Percentiles rank a stretch among this genome's conserved stretches.
Evolutionary conservation across 2,329 filamentous ascomycete genomes (phyloP).

Genomic region (Claviceps sp.): DNA sequence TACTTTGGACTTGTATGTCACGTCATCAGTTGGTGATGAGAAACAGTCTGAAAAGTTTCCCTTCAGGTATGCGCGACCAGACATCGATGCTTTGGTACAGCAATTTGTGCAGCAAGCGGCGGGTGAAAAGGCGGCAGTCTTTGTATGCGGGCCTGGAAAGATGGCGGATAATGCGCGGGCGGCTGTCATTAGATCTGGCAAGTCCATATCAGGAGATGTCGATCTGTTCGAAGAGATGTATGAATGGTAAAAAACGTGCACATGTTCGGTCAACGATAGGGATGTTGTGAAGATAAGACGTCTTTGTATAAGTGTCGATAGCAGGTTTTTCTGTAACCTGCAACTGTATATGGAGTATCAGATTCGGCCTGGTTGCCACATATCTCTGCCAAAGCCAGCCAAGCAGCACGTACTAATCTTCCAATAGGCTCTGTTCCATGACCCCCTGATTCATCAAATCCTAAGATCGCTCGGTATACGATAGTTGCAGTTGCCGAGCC

Average conservation of each 20-base stretch:
- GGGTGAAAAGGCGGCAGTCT: constrained; percentile 16
- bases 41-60: neutral
- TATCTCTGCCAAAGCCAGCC: too few species aligned
- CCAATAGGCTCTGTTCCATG: too few species aligned
- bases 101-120: constrained; percentile 2
- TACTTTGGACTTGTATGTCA: neutral
- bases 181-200: constrained; percentile 11
- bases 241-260: neutral
- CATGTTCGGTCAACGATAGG: neutral
- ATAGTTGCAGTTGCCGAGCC: too few species aligned
- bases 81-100: neutral
- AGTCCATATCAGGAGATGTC: neutral
- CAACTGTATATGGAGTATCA: too few species aligned
- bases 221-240: neutral
- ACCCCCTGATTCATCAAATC: too few species aligned
- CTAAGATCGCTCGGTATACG: too few species aligned
- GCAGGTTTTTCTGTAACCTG: too few species aligned
- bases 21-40: neutral
- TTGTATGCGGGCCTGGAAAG: constrained; percentile 22
- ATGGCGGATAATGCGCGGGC: constrained; percentile 23
- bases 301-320: neutral
- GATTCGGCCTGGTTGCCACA: too few species aligned
- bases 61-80: neutral
- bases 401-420: too few species aligned
- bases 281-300: neutral